These are phyloP conservation scores for Tetracladium maxilliforme DNA, from an alignment of 2,329 filamentous ascomycete species.

Conservation along the genomic window DNA sequence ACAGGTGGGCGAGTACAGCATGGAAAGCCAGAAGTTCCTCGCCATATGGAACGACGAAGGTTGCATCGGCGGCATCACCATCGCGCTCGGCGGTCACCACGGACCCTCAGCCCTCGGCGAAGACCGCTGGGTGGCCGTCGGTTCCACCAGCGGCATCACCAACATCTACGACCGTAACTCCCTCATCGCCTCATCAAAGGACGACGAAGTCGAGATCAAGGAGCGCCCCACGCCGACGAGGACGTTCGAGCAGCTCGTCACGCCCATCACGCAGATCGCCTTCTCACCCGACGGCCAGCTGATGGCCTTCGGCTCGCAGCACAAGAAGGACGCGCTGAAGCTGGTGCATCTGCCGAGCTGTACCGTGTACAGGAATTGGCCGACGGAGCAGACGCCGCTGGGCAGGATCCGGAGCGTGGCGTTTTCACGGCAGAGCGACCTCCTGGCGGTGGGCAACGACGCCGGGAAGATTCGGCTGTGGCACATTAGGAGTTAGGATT, in stretches of 20 bases:
- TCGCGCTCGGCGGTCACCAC: conserved; percentile 60
- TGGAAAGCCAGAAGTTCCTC: conserved; percentile 52
- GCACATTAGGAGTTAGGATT: conserved; percentile 68
- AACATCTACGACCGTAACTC: conserved; percentile 75
- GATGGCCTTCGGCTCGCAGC: conserved; percentile 69
- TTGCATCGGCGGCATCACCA: conserved; percentile 68
- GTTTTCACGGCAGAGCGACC: conserved; percentile 47
- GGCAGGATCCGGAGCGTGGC: conserved; percentile 68
- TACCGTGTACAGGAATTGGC: conserved; percentile 95
- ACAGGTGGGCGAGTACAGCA: conserved; percentile 79
- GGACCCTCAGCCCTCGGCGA: conserved; percentile 54
- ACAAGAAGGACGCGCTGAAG: conserved; percentile 78
- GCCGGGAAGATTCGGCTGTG: conserved; percentile 77
- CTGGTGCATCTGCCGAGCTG: conserved; percentile 83
- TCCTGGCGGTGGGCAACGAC: conserved; percentile 81
- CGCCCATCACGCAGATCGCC: conserved; percentile 61
- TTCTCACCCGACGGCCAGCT: conserved; percentile 88
- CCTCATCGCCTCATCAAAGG: too few relatives aligned
- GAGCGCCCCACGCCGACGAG: conserved; percentile 57
- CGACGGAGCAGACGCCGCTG: conserved; percentile 76
- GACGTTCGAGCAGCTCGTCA: conserved; percentile 74
- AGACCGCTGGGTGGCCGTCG: conserved; percentile 80
- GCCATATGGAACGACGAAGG: conserved; percentile 85
- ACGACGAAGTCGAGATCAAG: conserved; percentile 36
- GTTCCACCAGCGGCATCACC: conserved; percentile 73